Percentiles rank a stretch among this genome's conserved stretches.
Evolutionary conservation across 2,329 filamentous ascomycete species (phyloP).

Genomic region (Helminthosporium solani): DNA sequence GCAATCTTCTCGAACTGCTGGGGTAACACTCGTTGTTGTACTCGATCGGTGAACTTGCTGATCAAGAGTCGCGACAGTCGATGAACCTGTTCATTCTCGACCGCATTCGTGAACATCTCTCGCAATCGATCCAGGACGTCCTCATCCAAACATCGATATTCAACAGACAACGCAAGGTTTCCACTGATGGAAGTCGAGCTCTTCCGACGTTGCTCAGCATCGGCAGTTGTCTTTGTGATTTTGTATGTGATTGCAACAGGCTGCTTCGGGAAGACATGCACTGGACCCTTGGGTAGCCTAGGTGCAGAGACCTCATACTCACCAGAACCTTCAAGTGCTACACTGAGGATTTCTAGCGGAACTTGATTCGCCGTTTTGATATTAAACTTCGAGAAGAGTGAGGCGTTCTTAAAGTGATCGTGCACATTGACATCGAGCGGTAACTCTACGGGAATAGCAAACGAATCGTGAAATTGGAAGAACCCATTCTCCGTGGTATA

Average conservation of each 20-base stretch:
- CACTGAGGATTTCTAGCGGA: constrained; percentile 72
- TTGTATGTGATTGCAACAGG: constrained; percentile 80
- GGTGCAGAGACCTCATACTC: constrained; percentile 65
- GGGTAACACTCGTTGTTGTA: constrained; percentile 49
- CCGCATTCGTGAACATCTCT: constrained; percentile 47
- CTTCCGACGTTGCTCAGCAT: constrained; percentile 25
- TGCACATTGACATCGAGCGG: constrained; percentile 95
- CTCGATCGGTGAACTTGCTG: constrained; percentile 50
- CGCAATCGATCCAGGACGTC: constrained; percentile 60
- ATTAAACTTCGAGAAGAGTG: constrained; percentile 85
- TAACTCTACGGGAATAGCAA: constrained; percentile 69
- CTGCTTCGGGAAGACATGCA: constrained; percentile 76
- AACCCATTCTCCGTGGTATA: constrained; percentile 68
- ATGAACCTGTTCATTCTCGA: constrained; percentile 51
- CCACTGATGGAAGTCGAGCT: constrained; percentile 33
- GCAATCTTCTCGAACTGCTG: constrained; percentile 56
- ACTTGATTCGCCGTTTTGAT: constrained; percentile 76
- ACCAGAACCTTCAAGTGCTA: constrained; percentile 69
- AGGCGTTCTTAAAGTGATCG: constrained; percentile 83
- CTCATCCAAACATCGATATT: constrained; percentile 75
- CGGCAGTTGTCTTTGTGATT: constrained; percentile 59
- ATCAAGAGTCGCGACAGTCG: constrained; percentile 54
- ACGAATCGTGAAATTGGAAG: constrained; percentile 64
- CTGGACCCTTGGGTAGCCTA: constrained; percentile 43
- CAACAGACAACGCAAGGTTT: constrained; percentile 65